Conservation (phyloP, 305 asterid species). For the Plantago coronopus region DNA sequence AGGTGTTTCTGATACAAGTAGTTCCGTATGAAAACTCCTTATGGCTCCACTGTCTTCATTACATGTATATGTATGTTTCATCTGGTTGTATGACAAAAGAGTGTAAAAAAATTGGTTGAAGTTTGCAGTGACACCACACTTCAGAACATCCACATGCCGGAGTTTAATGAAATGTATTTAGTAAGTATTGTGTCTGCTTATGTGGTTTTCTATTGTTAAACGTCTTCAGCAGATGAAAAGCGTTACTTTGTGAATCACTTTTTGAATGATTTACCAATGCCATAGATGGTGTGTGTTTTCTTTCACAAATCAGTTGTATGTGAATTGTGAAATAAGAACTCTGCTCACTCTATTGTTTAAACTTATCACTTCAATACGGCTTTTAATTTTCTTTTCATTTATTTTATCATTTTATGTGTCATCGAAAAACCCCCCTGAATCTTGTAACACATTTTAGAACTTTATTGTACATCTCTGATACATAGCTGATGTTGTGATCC, state of each 20-base stretch:
- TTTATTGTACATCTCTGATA: not conserved
- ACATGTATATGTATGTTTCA: not conserved
- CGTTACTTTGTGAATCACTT: no score
- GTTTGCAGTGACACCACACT: not conserved
- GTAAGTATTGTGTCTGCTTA: no score
- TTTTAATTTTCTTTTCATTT: no score
- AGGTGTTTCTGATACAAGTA: slow-evolving; percentile 1
- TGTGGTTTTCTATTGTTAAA: no score
- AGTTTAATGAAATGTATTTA: no score
- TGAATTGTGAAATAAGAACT: no score
- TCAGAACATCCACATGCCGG: not conserved
- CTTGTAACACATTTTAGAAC: not conserved
- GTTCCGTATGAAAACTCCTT: not conserved
- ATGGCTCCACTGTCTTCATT: not conserved
- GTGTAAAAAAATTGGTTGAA: not conserved
- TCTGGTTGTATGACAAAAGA: not conserved
- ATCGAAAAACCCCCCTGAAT: no score
- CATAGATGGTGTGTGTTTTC: no score
- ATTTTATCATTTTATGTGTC: no score
- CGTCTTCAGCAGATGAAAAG: no score
- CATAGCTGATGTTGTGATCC: not conserved
- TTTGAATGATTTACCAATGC: no score
- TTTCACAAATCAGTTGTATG: not conserved
- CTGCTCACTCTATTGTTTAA: not conserved
- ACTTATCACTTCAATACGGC: no score